phyloP scores from a whole-genome alignment of 2,329 filamentous ascomycete genomes.

The Plenodomus lindquistii region DNA sequence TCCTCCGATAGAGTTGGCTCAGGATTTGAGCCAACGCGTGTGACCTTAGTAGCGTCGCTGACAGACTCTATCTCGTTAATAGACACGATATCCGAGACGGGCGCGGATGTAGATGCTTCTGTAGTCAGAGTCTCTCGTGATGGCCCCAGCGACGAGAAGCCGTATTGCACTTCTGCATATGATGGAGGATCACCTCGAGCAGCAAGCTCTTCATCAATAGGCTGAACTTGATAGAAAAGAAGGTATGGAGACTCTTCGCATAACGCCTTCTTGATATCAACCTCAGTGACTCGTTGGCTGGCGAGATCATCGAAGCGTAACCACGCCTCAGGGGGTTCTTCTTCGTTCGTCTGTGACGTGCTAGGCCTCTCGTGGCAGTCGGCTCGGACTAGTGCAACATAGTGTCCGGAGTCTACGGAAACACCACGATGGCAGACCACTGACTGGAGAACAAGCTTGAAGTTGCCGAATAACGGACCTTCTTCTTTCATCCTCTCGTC shows the following conservation, averaged over 20 bases:
- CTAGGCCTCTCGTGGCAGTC: constrained; percentile 50
- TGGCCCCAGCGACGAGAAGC: constrained; percentile 21
- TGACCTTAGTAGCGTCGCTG: constrained; percentile 31
- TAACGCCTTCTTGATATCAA: constrained; percentile 78
- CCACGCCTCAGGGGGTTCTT: constrained; percentile 62
- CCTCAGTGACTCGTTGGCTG: constrained; percentile 69
- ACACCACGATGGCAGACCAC: constrained; percentile 90
- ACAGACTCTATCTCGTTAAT: background rate
- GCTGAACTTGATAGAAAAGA: constrained; percentile 92
- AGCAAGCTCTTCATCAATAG: constrained; percentile 71
- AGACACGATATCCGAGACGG: constrained; percentile 20
- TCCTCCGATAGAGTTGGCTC: constrained; percentile 25
- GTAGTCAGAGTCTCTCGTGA: constrained; percentile 36
- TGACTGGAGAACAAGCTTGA: constrained; percentile 89
- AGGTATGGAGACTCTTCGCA: constrained; percentile 91
- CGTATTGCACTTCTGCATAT: constrained; percentile 43
- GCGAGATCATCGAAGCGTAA: constrained; percentile 90
- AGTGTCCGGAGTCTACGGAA: constrained; percentile 87
- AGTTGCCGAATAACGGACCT: constrained; percentile 77
- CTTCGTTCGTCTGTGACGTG: constrained; percentile 52
- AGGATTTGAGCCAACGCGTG: constrained; percentile 12
- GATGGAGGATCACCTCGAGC: constrained; percentile 44
- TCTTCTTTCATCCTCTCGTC: constrained; percentile 72
- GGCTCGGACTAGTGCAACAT: constrained; percentile 81
- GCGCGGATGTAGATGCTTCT: constrained; percentile 16